Conservation (phyloP, 2,329 filamentous ascomycete species). For the Apiospora saccharicola region DNA sequence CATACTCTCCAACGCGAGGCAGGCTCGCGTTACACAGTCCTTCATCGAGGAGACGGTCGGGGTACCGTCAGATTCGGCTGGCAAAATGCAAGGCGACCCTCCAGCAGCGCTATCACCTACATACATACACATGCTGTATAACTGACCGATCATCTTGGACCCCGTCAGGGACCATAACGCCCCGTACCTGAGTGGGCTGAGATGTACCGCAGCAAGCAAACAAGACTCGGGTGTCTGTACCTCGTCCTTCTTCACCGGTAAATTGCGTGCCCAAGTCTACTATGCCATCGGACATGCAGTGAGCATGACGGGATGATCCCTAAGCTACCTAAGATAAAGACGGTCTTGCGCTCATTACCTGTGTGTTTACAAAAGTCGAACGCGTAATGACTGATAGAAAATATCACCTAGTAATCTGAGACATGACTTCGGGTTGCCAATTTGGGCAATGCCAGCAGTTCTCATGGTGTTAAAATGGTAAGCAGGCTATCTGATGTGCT, state of each 20-base stretch:
- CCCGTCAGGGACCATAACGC: conserved; percentile 4
- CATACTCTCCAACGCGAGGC: background rate
- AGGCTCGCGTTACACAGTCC: background rate
- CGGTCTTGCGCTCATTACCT: background rate
- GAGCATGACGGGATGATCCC: background rate
- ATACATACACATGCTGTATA: conserved; percentile 2
- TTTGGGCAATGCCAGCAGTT: background rate
- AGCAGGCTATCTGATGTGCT: background rate
- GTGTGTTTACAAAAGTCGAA: background rate
- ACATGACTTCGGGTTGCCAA: background rate
- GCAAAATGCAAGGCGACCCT: conserved; percentile 1
- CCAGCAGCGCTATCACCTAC: background rate
- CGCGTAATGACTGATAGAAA: background rate
- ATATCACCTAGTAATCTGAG: background rate
- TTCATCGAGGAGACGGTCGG: background rate
- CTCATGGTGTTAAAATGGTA: background rate
- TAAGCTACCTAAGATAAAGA: background rate
- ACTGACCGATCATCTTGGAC: background rate
- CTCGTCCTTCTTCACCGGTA: background rate
- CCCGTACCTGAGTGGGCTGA: background rate
- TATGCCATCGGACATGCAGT: background rate
- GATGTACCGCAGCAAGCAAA: background rate
- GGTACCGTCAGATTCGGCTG: background rate
- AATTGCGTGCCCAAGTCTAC: background rate
- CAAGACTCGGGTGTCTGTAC: background rate